Base-by-base conservation (phyloP, 495 filamentous ascomycete genomes). In the Daldinia grandis region DNA sequence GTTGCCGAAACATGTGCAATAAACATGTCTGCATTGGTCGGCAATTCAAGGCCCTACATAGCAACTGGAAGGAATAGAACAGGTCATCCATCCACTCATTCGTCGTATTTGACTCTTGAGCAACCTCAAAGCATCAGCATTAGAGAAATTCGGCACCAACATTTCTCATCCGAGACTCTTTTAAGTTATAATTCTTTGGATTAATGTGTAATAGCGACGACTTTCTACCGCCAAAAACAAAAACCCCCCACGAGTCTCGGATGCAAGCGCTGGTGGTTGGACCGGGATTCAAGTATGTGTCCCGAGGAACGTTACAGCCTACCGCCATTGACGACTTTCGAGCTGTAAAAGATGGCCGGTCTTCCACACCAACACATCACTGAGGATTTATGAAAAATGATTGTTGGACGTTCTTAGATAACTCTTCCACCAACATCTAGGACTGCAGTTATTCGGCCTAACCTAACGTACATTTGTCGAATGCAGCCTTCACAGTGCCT, bases 231-330 rank as follows among this genome's bases (percentile, higher is more conserved):
- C 60, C 49, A 56, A 33, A 56, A 44, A 61, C 42, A 24, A 61
- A 61, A 33, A 8, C 17, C 10, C 15, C 37, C 19, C 70, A 73
- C 70, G 60, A 53, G 40, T 62, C 42, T 44, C 61, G 59, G 47
- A 64, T 60, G 64, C 60, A 61, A 49, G 61, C 24, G 57, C 57
- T 55, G 38, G 49, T 68, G 54, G 66, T 72, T 72, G 64, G 69
- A 19, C 60, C 60, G 60, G 64, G 60, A 64, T 67, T 38, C 60
- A 61, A 72, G 19, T 21, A 40, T 55, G 55, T n/a, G 35, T 72
- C 54, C 61, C 64, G 69, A 72, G 40, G 50, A 62, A 68, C 30
- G 69, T 72, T 64, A 51, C 69, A 68, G 64, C 42, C 69, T 61
- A 64, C 69, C 55, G 35, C 25, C 42, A 58, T 62, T 35, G 25